Base-by-base conservation (phyloP, 345 rosid genomes). In the Triadica sebifera region DNA sequence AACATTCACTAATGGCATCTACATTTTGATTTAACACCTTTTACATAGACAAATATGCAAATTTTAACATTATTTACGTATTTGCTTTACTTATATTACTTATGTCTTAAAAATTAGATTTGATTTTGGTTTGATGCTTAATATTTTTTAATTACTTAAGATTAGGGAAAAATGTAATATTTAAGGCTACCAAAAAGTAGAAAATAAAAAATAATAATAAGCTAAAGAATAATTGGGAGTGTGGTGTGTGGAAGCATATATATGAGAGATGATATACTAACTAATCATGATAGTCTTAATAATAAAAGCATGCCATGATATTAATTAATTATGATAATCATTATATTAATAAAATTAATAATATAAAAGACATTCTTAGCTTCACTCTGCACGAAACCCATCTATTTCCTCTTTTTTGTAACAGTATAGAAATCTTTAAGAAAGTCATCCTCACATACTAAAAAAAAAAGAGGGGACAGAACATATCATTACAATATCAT, bases 401-500 rank as follows among this genome's bases (percentile, higher is more conserved):
- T 49, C 17, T 37, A 37, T 61, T 59, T 34, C 10, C 2, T 46
- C 17, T 15, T 50, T 15, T 45, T 13, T 41, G 20, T 63, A 46
- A 29, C 6, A 65, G 70, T 58, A 52, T 52, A 49, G 66, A 73
- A 71, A 34, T 47, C 53, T 74, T 52, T 24, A 60, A 74, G 76
- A 65, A 71, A 61, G 75, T 59, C 53, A n/a, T 52, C 64, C 72
- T 62, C 20, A n/a, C 22, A 49, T 71, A 69, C 59, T 60, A 41
- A 41, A 41, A 5, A 43, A 43, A 66, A 77, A 81, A 72, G 76
- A 39, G 75, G 82, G 63, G 91, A 83, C 84, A 83, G 20, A 58
- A 57, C 61, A 50, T 70, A 86, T 85, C 76, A 82, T 83, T 75
- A 41, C 75, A 38, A 39, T 67, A 81, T 85, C 64, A 60, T 81